Evolutionary conservation across 176 grass and related monocot species (phyloP).

Genomic region (Olyra latifolia): DNA sequence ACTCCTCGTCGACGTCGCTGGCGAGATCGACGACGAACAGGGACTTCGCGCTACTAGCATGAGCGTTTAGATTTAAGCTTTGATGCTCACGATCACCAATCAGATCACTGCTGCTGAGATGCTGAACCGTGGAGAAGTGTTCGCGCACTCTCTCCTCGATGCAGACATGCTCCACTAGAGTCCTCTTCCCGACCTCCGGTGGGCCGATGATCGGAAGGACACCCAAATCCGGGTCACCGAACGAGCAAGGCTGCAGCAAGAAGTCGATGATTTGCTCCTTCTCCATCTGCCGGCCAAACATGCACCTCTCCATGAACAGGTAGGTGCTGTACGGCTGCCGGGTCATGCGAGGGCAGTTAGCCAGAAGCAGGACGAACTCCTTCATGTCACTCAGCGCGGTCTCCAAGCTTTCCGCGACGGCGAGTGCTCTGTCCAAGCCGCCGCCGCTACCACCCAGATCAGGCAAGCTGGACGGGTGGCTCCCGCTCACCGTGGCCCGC

Average conservation of each 20-base stretch:
- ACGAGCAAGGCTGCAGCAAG: background rate
- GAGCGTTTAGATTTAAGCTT: too few species aligned
- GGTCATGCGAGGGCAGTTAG: background rate
- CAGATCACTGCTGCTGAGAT: background rate
- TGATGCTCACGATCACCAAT: background rate
- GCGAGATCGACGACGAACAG: background rate
- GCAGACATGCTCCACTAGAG: constrained; percentile 18
- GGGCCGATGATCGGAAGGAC: background rate
- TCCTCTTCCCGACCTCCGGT: constrained; percentile 1
- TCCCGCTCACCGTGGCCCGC: too few species aligned
- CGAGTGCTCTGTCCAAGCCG: background rate
- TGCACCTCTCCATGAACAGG: constrained; percentile 14
- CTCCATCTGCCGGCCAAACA: constrained; percentile 31
- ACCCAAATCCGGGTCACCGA: background rate
- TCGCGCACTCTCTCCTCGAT: background rate
- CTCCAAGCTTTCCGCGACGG: background rate
- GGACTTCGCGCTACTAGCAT: background rate
- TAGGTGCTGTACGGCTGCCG: constrained; percentile 17
- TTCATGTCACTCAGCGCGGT: background rate
- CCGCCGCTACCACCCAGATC: background rate
- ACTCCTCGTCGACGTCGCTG: background rate
- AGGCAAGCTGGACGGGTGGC: too few species aligned
- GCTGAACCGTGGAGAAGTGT: background rate
- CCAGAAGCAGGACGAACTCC: constrained; percentile 13
- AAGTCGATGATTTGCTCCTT: background rate